phyloP scores from a whole-genome alignment of 2,329 filamentous ascomycete genomes.

The Drechslera avenae region DNA sequence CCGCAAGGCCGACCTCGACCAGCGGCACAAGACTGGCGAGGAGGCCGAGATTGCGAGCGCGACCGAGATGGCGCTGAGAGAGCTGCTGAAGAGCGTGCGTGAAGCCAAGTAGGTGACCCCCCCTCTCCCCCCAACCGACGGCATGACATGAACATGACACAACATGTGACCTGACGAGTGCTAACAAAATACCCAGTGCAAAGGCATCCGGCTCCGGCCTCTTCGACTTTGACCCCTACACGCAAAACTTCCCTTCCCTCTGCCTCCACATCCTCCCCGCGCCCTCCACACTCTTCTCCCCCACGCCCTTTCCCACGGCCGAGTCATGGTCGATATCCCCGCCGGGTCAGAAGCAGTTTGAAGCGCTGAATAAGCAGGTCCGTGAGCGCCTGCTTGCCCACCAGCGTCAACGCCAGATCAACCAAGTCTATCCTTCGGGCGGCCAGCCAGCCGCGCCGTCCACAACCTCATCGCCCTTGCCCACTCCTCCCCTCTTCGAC shows the following conservation, averaged over 20 bases:
- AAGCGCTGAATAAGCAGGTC: constrained; percentile 71
- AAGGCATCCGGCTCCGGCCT: constrained; percentile 53
- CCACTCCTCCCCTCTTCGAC: constrained; percentile 53
- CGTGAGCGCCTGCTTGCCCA: constrained; percentile 63
- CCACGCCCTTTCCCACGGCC: constrained; percentile 75
- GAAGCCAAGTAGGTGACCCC: constrained; percentile 70
- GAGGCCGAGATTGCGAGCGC: constrained; percentile 80
- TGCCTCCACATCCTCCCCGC: constrained; percentile 80
- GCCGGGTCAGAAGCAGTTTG: constrained; percentile 74
- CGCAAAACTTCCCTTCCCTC: constrained; percentile 84
- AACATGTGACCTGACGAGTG: not conserved
- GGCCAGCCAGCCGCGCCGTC: constrained; percentile 34
- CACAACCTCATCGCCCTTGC: constrained; percentile 41
- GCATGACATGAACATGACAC: not conserved
- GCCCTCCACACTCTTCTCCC: constrained; percentile 81
- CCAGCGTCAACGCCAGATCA: constrained; percentile 44
- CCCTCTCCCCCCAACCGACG: not conserved
- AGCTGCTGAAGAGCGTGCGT: constrained; percentile 79
- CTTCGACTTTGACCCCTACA: constrained; percentile 82
- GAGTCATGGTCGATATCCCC: constrained; percentile 82
- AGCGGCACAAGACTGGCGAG: constrained; percentile 67
- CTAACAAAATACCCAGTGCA: constrained; percentile 41
- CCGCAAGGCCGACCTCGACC: constrained; percentile 66
- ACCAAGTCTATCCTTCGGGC: constrained; percentile 39
- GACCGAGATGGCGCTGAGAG: constrained; percentile 81